These are phyloP conservation scores for Exophiala viscosa DNA, from an alignment of 2,329 filamentous ascomycete species.

Conservation along the genomic window DNA sequence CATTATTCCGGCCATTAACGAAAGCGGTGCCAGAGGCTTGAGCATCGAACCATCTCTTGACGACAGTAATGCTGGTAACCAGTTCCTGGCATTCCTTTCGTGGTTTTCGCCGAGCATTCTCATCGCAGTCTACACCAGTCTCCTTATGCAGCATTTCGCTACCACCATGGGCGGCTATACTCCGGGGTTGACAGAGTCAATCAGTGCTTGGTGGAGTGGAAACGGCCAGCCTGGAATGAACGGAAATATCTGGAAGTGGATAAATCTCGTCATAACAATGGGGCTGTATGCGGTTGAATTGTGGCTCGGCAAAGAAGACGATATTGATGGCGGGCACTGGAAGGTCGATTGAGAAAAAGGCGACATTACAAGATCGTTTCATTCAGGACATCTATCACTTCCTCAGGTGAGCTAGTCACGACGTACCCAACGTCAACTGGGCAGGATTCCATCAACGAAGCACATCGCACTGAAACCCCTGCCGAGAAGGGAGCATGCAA, in stretches of 20 bases:
- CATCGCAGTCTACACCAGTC: conserved; percentile 92
- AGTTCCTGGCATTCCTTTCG: conserved; percentile 75
- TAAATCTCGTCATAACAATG: conserved; percentile 88
- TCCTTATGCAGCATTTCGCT: conserved; percentile 92
- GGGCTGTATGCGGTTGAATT: conserved; percentile 84
- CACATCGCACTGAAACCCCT: too few species aligned
- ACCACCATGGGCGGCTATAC: conserved; percentile 57
- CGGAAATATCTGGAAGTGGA: conserved; percentile 87
- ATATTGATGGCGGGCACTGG: conserved; percentile 81
- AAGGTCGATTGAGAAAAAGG: conserved; percentile 73
- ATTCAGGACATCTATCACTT: background rate
- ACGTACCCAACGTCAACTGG: too few species aligned
- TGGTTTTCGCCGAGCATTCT: conserved; percentile 95
- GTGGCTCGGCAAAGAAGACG: conserved; percentile 73
- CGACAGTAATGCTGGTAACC: conserved; percentile 76
- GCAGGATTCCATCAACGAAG: too few species aligned
- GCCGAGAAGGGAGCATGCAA: too few species aligned
- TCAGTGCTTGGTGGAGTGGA: conserved; percentile 71
- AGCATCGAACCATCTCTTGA: conserved; percentile 82
- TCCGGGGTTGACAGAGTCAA: conserved; percentile 51
- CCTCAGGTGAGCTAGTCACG: too few species aligned
- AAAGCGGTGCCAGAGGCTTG: conserved; percentile 76
- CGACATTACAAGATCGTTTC: background rate
- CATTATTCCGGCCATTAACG: conserved; percentile 89
- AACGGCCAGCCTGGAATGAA: conserved; percentile 72